Conservation (phyloP, 2,329 filamentous ascomycete genomes). For the Stagonosporopsis vannaccii region DNA sequence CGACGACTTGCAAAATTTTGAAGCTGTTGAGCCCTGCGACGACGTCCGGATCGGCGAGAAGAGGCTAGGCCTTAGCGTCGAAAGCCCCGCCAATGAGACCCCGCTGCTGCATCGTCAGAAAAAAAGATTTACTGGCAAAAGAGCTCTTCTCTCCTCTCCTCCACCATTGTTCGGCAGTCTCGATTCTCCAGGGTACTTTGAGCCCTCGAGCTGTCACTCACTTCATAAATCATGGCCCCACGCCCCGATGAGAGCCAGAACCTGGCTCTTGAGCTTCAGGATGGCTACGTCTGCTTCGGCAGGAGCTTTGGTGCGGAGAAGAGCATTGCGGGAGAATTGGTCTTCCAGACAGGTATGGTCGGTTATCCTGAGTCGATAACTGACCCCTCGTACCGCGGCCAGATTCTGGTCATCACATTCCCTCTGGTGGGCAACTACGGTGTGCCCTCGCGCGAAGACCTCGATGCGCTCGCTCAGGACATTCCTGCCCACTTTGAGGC, state of each 20-base stretch:
- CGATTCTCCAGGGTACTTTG: conserved; percentile 38
- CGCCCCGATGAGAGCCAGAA: conserved; percentile 59
- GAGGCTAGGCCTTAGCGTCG: conserved; percentile 1
- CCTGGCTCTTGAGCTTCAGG: conserved; percentile 89
- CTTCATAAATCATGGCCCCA: conserved; percentile 40
- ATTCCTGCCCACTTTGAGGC: conserved; percentile 94
- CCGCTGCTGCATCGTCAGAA: conserved; percentile 17
- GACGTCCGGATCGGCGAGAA: conserved; percentile 9
- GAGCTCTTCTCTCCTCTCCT: conserved; percentile 26
- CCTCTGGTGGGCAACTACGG: conserved; percentile 97
- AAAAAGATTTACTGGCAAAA: conserved; percentile 16
- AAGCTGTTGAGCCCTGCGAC: conserved; percentile 9
- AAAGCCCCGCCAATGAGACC: conserved; percentile 10
- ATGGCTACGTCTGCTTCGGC: conserved; percentile 89
- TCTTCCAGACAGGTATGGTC: conserved; percentile 99
- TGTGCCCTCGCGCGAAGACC: conserved; percentile 83
- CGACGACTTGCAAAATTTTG: neutral
- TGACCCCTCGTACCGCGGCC: conserved; percentile 85
- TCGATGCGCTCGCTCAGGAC: conserved; percentile 84
- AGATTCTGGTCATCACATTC: conserved; percentile 96
- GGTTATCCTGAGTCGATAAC: conserved; percentile 95
- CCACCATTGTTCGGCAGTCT: conserved; percentile 43
- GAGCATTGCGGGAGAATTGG: conserved; percentile 93
- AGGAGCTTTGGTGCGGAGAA: conserved; percentile 96
- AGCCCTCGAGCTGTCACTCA: conserved; percentile 46